Evolutionary conservation across 371 early-diverging fungal genomes (phyloP).

Genomic region (Mortierella sp.): DNA sequence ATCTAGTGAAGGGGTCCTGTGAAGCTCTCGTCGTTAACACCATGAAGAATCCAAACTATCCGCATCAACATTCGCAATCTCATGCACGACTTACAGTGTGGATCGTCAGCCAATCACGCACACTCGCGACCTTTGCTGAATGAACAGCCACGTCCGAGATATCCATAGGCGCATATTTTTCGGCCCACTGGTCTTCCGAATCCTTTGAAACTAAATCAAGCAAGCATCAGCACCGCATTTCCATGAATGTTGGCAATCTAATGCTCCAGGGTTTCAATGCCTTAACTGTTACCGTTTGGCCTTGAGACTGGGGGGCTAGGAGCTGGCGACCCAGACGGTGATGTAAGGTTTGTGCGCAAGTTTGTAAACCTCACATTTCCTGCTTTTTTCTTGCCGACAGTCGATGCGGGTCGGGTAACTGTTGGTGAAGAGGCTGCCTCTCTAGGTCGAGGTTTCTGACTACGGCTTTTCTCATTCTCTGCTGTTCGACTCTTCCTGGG

Average conservation of each 20-base stretch:
- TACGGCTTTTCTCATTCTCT: conserved; percentile 14
- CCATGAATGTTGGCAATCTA: too few species aligned
- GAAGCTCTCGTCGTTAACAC: too few species aligned
- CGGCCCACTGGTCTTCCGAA: conserved; percentile 32
- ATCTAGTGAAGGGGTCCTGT: conserved; percentile 8
- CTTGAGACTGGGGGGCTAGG: too few species aligned
- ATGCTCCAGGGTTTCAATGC: too few species aligned
- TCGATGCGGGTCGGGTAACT: background rate
- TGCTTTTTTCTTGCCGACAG: conserved; percentile 11
- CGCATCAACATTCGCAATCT: background rate
- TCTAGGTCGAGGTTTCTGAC: background rate
- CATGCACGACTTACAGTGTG: conserved; percentile 36
- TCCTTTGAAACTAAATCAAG: background rate
- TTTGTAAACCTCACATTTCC: conserved; percentile 16
- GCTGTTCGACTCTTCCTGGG: background rate
- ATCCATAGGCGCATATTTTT: conserved; percentile 35
- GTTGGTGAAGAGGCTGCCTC: background rate
- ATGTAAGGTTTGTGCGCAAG: conserved; percentile 1
- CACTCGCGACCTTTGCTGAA: conserved; percentile 60
- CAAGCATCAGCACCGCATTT: background rate
- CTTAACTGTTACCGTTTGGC: too few species aligned
- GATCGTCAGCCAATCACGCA: conserved; percentile 65
- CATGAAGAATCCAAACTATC: background rate
- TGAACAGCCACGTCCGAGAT: conserved; percentile 67
- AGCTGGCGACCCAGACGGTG: conserved; percentile 9